These are phyloP conservation scores for Volutella citrinella DNA, from an alignment of 2,329 filamentous ascomycete genomes.

Conservation along the genomic window DNA sequence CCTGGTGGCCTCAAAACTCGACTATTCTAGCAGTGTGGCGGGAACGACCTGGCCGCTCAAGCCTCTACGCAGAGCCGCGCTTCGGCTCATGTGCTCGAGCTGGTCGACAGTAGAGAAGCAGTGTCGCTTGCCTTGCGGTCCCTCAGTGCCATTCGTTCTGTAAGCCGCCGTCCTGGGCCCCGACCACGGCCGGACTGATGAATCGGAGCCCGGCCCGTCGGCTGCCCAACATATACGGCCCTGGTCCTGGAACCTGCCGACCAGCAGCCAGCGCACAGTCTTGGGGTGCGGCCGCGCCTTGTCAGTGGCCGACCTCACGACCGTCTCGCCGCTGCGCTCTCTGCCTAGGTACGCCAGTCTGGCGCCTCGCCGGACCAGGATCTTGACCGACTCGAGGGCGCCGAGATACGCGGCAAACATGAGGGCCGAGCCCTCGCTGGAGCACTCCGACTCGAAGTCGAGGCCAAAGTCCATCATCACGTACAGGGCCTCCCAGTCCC, in stretches of 20 bases:
- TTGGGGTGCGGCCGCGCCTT: constrained; percentile 12
- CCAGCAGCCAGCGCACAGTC: constrained; percentile 17
- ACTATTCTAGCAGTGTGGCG: neutral
- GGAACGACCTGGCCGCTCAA: neutral
- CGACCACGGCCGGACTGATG: neutral
- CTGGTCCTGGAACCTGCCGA: constrained; percentile 14
- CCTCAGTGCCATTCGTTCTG: neutral
- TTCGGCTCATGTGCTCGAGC: neutral
- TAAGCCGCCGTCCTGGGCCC: neutral
- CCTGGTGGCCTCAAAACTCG: no score
- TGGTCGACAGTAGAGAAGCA: neutral
- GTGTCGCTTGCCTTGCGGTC: neutral
- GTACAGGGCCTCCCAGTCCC: constrained; percentile 2
- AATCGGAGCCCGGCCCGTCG: neutral
- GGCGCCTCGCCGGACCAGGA: constrained; percentile 16
- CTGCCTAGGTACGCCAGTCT: constrained; percentile 11
- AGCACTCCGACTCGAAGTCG: constrained; percentile 13
- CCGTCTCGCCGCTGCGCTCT: constrained; percentile 7
- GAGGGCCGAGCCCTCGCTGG: constrained; percentile 14
- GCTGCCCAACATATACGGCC: constrained; percentile 6
- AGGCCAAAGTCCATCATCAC: constrained; percentile 15
- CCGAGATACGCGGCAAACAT: constrained; percentile 20
- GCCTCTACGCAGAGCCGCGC: neutral
- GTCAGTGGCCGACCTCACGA: constrained; percentile 12
- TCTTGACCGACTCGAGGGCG: constrained; percentile 12